A percentile compares a stretch with the other conserved stretches of the same genome.
These are phyloP conservation scores for Sporothrix inflata DNA, from an alignment of 2,329 filamentous ascomycete genomes.

Conservation along the genomic window DNA sequence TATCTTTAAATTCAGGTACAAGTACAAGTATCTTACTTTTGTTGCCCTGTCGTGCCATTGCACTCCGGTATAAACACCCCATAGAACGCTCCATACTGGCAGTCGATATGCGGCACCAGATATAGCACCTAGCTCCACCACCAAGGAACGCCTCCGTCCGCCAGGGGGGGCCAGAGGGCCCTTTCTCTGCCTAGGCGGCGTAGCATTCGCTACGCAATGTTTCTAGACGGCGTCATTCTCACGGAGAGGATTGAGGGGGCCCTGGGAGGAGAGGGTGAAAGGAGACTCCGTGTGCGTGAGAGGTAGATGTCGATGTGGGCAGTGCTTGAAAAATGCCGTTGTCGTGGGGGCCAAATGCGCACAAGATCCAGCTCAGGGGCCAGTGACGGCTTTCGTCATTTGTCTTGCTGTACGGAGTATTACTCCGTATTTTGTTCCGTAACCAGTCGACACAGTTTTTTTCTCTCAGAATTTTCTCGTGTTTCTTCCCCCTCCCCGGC, in stretches of 20 bases:
- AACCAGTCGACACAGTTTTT: neutral
- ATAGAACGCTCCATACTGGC: neutral
- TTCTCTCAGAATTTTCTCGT: neutral
- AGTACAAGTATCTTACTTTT: neutral
- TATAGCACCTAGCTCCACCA: conserved; percentile 2
- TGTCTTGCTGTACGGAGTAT: neutral
- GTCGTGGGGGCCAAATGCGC: neutral
- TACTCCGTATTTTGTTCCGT: neutral
- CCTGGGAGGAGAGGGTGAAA: neutral
- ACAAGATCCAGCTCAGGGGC: neutral
- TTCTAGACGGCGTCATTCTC: neutral
- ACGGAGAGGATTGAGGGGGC: neutral
- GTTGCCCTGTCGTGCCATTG: neutral
- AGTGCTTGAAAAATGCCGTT: neutral
- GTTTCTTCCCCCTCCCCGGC: neutral
- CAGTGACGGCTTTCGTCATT: neutral
- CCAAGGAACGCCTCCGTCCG: neutral
- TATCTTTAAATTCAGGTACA: neutral
- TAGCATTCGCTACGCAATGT: conserved; percentile 4
- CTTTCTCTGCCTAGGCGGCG: neutral
- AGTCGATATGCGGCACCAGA: conserved; percentile 10
- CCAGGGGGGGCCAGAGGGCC: neutral
- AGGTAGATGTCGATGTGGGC: too few relatives aligned
- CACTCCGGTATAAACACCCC: conserved; percentile 1
- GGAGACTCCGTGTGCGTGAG: too few relatives aligned